These are phyloP conservation scores for Amniculicola lignicola DNA, from an alignment of 495 filamentous ascomycete species.

Conservation along the genomic window DNA sequence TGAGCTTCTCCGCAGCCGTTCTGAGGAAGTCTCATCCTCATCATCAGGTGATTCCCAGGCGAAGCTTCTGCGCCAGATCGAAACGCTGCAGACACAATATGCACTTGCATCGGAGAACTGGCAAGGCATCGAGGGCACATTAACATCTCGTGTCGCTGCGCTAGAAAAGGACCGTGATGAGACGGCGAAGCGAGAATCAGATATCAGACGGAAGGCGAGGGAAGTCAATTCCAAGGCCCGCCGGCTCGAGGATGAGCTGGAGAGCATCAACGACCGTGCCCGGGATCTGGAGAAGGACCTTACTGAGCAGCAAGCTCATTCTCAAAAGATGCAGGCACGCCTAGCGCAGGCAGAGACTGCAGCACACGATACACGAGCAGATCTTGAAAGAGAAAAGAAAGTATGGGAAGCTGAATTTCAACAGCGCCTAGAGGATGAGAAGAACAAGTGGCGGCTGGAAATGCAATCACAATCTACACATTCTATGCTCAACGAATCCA, in stretches of 20 bases:
- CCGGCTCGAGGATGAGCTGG: constrained; percentile 77
- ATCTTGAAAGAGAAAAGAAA: constrained; percentile 70
- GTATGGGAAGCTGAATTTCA: constrained; percentile 58
- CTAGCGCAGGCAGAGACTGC: constrained; percentile 65
- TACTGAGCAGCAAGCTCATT: constrained; percentile 57
- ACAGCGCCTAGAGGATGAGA: constrained; percentile 68
- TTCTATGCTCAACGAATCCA: constrained; percentile 1
- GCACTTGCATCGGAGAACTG: constrained; percentile 93
- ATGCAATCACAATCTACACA: constrained; percentile 13
- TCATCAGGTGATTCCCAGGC: constrained; percentile 78
- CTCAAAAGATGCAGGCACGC: constrained; percentile 61
- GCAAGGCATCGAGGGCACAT: constrained; percentile 86
- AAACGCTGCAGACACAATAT: constrained; percentile 95
- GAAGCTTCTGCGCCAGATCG: constrained; percentile 88
- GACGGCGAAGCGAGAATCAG: constrained; percentile 72
- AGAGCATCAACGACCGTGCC: constrained; percentile 62
- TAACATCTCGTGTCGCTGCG: constrained; percentile 66
- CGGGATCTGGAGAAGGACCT: constrained; percentile 58
- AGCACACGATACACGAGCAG: constrained; percentile 54
- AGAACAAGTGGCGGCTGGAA: constrained; percentile 69
- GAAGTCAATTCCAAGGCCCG: constrained; percentile 74
- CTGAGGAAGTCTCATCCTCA: constrained; percentile 87
- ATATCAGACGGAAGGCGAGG: constrained; percentile 79
- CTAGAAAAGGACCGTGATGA: constrained; percentile 92
- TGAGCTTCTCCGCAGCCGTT: constrained; percentile 77